Percentiles rank a stretch among this genome's conserved stretches.
Conservation (phyloP, 805 yeast genomes). For the Wickerhamiella shivajii region DNA sequence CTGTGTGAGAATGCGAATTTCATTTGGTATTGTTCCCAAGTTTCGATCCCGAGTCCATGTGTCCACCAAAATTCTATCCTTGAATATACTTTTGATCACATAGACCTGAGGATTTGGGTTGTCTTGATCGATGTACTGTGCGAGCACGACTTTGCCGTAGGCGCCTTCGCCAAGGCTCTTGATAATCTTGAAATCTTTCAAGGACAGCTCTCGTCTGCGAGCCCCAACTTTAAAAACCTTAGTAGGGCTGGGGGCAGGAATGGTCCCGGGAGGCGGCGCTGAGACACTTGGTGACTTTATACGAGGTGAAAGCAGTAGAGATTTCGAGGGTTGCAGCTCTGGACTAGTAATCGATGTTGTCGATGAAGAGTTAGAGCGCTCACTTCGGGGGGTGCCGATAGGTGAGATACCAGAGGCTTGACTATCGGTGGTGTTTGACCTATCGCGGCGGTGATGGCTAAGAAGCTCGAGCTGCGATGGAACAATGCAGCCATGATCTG, state of each 20-base stretch:
- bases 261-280: too few relatives aligned
- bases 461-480: slow-evolving; percentile 39
- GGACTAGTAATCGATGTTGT: too few relatives aligned
- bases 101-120: slow-evolving; percentile 68
- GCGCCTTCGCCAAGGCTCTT: slow-evolving; percentile 93
- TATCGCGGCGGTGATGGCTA: slow-evolving; percentile 1
- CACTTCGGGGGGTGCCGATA: too few relatives aligned
- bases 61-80: slow-evolving; percentile 85
- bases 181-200: slow-evolving; percentile 53
- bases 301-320: too few relatives aligned
- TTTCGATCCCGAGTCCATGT: slow-evolving; percentile 92
- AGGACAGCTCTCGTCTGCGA: slow-evolving; percentile 52
- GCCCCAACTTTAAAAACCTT: slow-evolving; percentile 40
- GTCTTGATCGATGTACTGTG: too few relatives aligned
- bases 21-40: slow-evolving; percentile 91
- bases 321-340: too few relatives aligned
- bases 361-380: too few relatives aligned
- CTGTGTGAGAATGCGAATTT: slow-evolving; percentile 84
- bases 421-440: slow-evolving; percentile 1
- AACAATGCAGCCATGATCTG: slow-evolving; percentile 17
- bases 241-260: too few relatives aligned
- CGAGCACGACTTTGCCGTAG: slow-evolving; percentile 72
- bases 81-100: slow-evolving; percentile 67
- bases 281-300: too few relatives aligned
- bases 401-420: too few relatives aligned